Conservation (phyloP, 2,329 filamentous ascomycete species). For the Penicillium sp. region DNA sequence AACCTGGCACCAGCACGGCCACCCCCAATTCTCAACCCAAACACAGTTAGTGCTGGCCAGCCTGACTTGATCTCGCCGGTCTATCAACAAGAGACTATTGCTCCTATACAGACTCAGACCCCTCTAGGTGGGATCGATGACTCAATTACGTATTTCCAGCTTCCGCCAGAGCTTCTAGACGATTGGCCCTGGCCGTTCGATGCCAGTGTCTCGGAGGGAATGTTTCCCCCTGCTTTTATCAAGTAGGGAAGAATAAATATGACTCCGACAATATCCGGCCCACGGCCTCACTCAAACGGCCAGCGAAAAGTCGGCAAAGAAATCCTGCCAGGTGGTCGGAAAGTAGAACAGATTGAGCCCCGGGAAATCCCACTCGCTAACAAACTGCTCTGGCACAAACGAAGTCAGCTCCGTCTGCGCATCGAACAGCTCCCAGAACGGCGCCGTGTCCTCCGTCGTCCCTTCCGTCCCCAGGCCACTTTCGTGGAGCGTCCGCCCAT, state of each 20-base stretch:
- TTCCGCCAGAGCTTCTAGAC: constrained; percentile 6
- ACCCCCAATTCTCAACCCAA: background rate
- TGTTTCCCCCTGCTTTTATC: constrained; percentile 7
- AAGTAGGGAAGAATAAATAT: background rate
- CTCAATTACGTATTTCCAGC: constrained; percentile 4
- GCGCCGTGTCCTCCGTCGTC: constrained; percentile 22
- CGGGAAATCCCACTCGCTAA: constrained; percentile 64
- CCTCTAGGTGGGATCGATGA: background rate
- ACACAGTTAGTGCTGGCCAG: background rate
- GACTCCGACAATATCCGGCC: background rate
- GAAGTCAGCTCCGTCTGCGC: constrained; percentile 56
- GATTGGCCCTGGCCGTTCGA: constrained; percentile 13
- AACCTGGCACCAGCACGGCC: background rate
- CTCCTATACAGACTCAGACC: background rate
- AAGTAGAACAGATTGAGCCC: constrained; percentile 58
- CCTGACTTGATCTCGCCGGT: background rate
- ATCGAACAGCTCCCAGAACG: constrained; percentile 42
- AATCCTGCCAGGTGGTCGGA: constrained; percentile 53
- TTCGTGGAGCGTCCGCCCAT: constrained; percentile 51
- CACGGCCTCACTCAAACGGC: constrained; percentile 22
- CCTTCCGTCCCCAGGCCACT: constrained; percentile 26
- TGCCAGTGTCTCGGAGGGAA: background rate
- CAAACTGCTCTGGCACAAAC: constrained; percentile 61
- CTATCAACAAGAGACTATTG: background rate
- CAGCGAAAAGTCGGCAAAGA: constrained; percentile 52